Evolutionary conservation across 805 yeast genomes (phyloP), one percentile per base, ranked within the genome.

Genomic region (Cyberlindnera xylosilytica): DNA sequence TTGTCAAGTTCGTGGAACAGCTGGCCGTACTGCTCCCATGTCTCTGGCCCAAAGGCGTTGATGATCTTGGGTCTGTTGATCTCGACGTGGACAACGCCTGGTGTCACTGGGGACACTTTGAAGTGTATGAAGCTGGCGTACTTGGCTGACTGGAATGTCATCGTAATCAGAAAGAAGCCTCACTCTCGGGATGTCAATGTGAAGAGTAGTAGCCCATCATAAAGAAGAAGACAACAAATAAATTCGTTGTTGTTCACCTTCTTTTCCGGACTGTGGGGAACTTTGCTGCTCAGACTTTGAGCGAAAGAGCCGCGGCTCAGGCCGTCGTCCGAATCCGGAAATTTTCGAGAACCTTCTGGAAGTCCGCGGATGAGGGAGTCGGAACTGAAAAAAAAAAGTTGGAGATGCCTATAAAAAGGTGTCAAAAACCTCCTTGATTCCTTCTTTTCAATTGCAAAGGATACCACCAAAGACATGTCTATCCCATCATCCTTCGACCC

Each of bases 51-150:
- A 57, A 78, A 78, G 0, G 88, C 81, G 55, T 85, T 85, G 45
- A 78, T 66, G 2, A 66, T 61, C 50, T 69, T 65, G 4, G 87
- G 84, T 43, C 85, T 74, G 61, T 82, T 78, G 61, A 81, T 64
- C 56, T 78, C 73, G 17, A 85, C 73, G 42, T 78, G 82, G 20
- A 72, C 67, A 18, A 83, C 72, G 4, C 61, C 53, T 50, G 65
- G 24, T 12, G 44, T 24, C 11, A 42, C 16, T 1, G 34, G 37
- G 2, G 49, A 28, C 16, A 55, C 54, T 12, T 29, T 45, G 44
- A 57, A 59, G 39, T 55, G 46, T 4, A 46, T 30, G 41, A 47
- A 56, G 16, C 38, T 28, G n/a, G 34, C 2, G 37, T 36, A 47
- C 6, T 26, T 37, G 3, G 31, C 15, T n/a, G 24, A 10, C 15